A percentile compares a stretch with the other conserved stretches of the same genome.
These are phyloP conservation scores for Calocera cornea DNA, from an alignment of 768 basidiomycete species.

Conservation along the genomic window DNA sequence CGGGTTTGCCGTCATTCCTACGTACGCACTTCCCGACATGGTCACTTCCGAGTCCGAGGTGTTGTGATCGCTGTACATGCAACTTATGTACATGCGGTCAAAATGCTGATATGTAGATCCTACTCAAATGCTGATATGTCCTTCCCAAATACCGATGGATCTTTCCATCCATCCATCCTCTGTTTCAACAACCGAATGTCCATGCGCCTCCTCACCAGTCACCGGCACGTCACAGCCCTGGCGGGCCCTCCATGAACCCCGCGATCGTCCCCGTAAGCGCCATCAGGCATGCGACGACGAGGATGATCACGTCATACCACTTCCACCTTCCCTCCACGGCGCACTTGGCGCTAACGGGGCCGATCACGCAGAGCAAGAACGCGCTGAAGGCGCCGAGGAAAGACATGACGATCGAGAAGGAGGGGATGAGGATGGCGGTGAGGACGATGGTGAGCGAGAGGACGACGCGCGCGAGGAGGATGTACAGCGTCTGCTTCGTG, in stretches of 20 bases:
- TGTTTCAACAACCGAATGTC: too few relatives aligned
- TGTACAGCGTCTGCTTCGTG: slow-evolving; percentile 13
- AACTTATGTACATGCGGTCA: background rate
- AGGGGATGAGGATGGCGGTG: slow-evolving; percentile 62
- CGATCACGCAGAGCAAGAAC: slow-evolving; percentile 57
- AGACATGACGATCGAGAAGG: slow-evolving; percentile 74
- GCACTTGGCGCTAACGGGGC: slow-evolving; percentile 61
- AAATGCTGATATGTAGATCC: too few relatives aligned
- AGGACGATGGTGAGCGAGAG: slow-evolving; percentile 47
- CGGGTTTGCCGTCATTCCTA: too few relatives aligned
- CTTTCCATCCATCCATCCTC: too few relatives aligned
- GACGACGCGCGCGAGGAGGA: slow-evolving; percentile 40
- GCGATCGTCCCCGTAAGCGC: slow-evolving; percentile 64
- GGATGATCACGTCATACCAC: slow-evolving; percentile 40
- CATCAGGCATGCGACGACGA: slow-evolving; percentile 46
- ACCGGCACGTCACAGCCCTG: background rate
- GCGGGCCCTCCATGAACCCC: slow-evolving; percentile 31
- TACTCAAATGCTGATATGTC: too few relatives aligned
- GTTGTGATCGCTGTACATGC: background rate
- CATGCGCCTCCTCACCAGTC: too few relatives aligned
- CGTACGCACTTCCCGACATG: too few relatives aligned
- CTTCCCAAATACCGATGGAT: too few relatives aligned
- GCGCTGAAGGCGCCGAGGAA: slow-evolving; percentile 85
- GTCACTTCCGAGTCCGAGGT: too few relatives aligned
- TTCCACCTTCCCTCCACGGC: slow-evolving; percentile 34